phyloP scores from a whole-genome alignment of 805 yeast genomes.

The Metschnikowia picachoensis region DNA sequence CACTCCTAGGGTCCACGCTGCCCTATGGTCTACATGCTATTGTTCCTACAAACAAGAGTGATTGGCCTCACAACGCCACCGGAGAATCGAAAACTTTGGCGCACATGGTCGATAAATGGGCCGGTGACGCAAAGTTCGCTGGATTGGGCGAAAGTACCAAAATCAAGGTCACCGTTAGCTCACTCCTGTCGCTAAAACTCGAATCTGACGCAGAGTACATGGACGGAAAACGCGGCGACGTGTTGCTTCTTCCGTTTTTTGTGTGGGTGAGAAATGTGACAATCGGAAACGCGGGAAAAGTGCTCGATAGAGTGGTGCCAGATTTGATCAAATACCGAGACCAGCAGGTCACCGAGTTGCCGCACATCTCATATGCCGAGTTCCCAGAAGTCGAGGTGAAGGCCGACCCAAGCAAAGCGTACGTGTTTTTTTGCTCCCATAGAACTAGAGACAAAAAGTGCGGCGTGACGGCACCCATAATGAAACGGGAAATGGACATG shows the following conservation, averaged over 20 bases:
- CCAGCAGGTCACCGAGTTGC: slow-evolving; percentile 6
- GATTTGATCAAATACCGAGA: slow-evolving; percentile 28
- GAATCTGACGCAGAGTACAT: slow-evolving; percentile 40
- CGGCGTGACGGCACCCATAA: slow-evolving; percentile 88
- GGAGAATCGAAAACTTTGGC: slow-evolving; percentile 44
- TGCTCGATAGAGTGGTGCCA: slow-evolving; percentile 44
- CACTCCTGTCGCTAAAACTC: slow-evolving; percentile 45
- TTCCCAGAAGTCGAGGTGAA: slow-evolving; percentile 32
- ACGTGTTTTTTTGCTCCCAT: slow-evolving; percentile 82
- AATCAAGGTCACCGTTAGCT: slow-evolving; percentile 53
- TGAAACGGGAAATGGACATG: slow-evolving; percentile 74
- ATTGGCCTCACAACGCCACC: slow-evolving; percentile 80
- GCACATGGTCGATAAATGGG: slow-evolving; percentile 39
- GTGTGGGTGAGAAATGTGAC: slow-evolving; percentile 59
- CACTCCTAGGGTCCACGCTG: slow-evolving; percentile 66
- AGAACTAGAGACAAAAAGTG: slow-evolving; percentile 88
- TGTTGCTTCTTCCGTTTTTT: slow-evolving; percentile 70
- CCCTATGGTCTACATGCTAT: slow-evolving; percentile 69
- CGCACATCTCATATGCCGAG: slow-evolving; percentile 6
- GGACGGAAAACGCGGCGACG: slow-evolving; percentile 48
- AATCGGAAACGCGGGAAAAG: slow-evolving; percentile 38
- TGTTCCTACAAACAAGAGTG: slow-evolving; percentile 77
- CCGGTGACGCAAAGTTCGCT: slow-evolving; percentile 15
- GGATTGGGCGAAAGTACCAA: slow-evolving; percentile 20
- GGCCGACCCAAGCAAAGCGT: slow-evolving; percentile 32